Percentiles rank a stretch among this genome's conserved stretches.
Evolutionary conservation across 192 early-diverging fungal genomes (phyloP).

Genomic region (Funneliformis geosporum): DNA sequence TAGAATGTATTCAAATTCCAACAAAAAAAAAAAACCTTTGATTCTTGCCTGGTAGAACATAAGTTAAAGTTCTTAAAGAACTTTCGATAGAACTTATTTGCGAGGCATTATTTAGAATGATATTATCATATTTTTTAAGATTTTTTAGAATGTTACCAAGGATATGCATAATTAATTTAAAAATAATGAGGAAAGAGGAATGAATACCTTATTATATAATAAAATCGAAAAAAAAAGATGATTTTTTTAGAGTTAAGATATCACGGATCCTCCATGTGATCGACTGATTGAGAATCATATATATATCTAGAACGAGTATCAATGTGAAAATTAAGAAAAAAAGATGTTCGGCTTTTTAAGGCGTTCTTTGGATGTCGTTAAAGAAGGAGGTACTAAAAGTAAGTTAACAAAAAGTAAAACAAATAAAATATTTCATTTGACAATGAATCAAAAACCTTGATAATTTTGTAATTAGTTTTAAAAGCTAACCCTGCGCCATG

Average conservation of each 20-base stretch:
- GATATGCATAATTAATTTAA: slow-evolving; percentile 47
- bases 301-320: too few species aligned
- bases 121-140: slow-evolving; percentile 75
- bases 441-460: not conserved
- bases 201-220: too few species aligned
- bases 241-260: too few species aligned
- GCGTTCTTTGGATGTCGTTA: slow-evolving; percentile 20
- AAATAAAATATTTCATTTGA: not conserved
- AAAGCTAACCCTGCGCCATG: slow-evolving; percentile 42
- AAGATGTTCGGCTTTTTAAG: not conserved
- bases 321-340: not conserved
- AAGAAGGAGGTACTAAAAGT: slow-evolving; percentile 21
- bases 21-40: not conserved
- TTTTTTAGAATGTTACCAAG: too few species aligned
- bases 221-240: not conserved
- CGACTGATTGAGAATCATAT: too few species aligned
- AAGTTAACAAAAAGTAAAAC: not conserved
- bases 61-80: slow-evolving; percentile 82
- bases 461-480: not conserved
- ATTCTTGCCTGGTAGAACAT: slow-evolving; percentile 85
- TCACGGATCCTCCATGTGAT: too few species aligned
- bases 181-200: not conserved
- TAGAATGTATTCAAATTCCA: not conserved
- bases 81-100: slow-evolving; percentile 88
- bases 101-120: slow-evolving; percentile 85